A percentile compares a stretch with the other conserved stretches of the same genome.
These are phyloP conservation scores for Rubroboletus satanas DNA, from an alignment of 768 basidiomycete genomes.

Conservation along the genomic window DNA sequence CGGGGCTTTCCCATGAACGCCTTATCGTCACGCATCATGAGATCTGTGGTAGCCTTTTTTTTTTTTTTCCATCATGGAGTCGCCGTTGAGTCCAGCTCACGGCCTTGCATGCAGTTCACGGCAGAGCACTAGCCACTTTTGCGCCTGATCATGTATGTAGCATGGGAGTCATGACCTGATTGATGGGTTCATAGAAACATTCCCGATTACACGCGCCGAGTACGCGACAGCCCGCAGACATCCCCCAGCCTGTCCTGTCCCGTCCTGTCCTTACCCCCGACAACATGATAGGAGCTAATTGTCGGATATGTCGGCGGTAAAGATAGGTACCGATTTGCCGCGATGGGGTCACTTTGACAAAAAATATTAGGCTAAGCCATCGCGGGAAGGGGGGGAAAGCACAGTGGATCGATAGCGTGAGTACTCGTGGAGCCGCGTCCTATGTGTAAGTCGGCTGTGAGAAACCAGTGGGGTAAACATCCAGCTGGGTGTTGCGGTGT, in stretches of 20 bases:
- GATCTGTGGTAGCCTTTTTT: conserved; percentile 8
- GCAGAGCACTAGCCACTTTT: conserved; percentile 15
- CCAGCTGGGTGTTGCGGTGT: background rate
- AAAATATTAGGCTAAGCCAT: conserved; percentile 13
- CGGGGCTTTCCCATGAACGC: conserved; percentile 8
- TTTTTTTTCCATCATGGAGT: conserved; percentile 8
- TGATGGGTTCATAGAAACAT: conserved; percentile 15
- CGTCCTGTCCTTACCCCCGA: background rate
- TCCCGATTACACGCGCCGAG: conserved; percentile 17
- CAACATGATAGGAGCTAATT: conserved; percentile 21
- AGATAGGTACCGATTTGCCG: conserved; percentile 22
- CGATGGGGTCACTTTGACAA: conserved; percentile 6
- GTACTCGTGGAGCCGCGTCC: background rate
- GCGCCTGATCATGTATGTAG: conserved; percentile 14
- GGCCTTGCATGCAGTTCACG: conserved; percentile 18
- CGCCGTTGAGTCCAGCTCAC: conserved; percentile 6
- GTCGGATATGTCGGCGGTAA: conserved; percentile 14
- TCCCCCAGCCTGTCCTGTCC: background rate
- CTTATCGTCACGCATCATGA: conserved; percentile 16
- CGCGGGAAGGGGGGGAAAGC: conserved; percentile 12
- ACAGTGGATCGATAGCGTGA: conserved; percentile 14
- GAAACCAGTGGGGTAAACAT: conserved; percentile 7
- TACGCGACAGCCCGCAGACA: conserved; percentile 8
- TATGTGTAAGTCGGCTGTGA: conserved; percentile 11
- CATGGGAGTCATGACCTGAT: conserved; percentile 22